A percentile compares a stretch with the other conserved stretches of the same genome.
Evolutionary conservation across 1,284 basidiomycete species (phyloP).

Genomic region (Termitomyces sp.): DNA sequence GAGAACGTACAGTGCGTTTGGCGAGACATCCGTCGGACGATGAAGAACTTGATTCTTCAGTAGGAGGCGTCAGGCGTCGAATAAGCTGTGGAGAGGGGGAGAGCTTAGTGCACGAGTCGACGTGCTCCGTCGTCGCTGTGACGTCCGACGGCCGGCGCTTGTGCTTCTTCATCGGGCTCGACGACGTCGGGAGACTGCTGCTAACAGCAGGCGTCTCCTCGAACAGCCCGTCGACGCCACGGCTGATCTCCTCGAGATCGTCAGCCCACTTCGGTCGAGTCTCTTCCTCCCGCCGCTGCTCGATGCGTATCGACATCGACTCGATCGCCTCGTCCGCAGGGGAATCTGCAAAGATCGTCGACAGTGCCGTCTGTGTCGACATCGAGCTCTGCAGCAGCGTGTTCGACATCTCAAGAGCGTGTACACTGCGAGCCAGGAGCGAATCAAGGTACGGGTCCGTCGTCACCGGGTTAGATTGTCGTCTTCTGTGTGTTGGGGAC

Average conservation of each 20-base stretch:
- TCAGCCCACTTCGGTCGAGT: constrained; percentile 57
- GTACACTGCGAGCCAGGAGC: constrained; percentile 72
- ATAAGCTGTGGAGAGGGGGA: constrained; percentile 27
- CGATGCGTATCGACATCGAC: constrained; percentile 46
- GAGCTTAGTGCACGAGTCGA: too few relatives aligned
- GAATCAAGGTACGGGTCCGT: constrained; percentile 56
- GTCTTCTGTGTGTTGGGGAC: constrained; percentile 18
- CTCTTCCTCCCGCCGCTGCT: constrained; percentile 30
- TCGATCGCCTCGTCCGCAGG: constrained; percentile 34
- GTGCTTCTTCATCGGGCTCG: constrained; percentile 28
- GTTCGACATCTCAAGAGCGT: constrained; percentile 80
- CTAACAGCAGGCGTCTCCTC: constrained; percentile 33
- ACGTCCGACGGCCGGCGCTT: constrained; percentile 47
- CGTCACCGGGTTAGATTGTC: not conserved
- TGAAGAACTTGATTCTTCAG: constrained; percentile 50
- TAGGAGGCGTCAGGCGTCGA: constrained; percentile 48
- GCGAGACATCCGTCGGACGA: constrained; percentile 38
- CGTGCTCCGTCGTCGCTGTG: too few relatives aligned
- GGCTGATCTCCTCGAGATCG: constrained; percentile 60
- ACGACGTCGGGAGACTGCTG: constrained; percentile 46
- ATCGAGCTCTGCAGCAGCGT: constrained; percentile 68
- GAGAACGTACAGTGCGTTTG: constrained; percentile 55
- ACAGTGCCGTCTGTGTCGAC: constrained; percentile 60
- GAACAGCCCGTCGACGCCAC: constrained; percentile 56
- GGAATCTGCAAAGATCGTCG: constrained; percentile 35